Conservation (phyloP, 2,329 filamentous ascomycete genomes). For the Blumeria graminis region DNA sequence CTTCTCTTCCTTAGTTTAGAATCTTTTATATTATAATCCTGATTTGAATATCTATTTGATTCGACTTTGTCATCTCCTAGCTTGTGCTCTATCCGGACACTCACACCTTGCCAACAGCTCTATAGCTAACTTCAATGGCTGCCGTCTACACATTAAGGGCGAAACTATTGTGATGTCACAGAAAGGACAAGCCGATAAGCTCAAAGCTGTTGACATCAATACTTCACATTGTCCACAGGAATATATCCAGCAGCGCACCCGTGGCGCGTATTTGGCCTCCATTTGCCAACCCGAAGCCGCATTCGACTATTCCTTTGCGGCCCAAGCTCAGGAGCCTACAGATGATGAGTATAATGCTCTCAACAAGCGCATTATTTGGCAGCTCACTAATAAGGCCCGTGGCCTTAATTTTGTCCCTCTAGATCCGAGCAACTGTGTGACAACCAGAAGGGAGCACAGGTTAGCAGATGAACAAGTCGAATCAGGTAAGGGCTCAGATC, state of each 20-base stretch:
- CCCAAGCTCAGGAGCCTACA: background rate
- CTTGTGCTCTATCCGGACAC: too few relatives aligned
- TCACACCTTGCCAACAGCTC: background rate
- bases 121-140: slow-evolving; percentile 1
- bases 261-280: background rate
- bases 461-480: too few relatives aligned
- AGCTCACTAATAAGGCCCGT: too few relatives aligned
- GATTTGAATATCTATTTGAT: too few relatives aligned
- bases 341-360: background rate
- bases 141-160: background rate
- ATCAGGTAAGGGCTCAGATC: too few relatives aligned
- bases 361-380: too few relatives aligned
- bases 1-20: too few relatives aligned
- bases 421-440: too few relatives aligned
- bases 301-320: background rate
- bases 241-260: background rate
- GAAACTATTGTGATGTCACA: background rate
- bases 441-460: too few relatives aligned
- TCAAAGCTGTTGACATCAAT: background rate
- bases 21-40: too few relatives aligned
- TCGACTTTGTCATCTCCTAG: too few relatives aligned
- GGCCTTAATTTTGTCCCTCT: background rate
- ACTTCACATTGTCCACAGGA: background rate
- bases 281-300: background rate
- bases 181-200: background rate